Evolutionary conservation across 73 alveolate genomes (phyloP).

Genomic region (Paramecium tetraurelia): DNA sequence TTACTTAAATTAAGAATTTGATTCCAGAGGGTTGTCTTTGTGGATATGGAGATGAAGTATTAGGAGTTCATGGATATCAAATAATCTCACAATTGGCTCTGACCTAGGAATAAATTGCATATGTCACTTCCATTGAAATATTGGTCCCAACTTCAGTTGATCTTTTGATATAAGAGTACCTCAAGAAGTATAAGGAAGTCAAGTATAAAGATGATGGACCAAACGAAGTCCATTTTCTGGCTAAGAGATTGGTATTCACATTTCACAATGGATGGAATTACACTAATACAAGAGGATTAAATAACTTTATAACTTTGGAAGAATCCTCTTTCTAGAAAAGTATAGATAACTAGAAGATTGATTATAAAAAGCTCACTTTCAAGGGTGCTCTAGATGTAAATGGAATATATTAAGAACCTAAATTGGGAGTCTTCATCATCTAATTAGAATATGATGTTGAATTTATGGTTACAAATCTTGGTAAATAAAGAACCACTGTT

Average conservation of each 20-base stretch:
- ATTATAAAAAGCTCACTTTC: background rate
- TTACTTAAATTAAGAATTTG: background rate
- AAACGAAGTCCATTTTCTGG: background rate
- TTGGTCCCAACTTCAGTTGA: background rate
- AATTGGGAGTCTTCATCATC: background rate
- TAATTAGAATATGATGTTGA: constrained; percentile 46
- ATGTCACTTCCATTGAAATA: background rate
- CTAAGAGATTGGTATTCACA: constrained; percentile 20
- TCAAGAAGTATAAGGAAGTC: background rate
- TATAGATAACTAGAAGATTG: background rate
- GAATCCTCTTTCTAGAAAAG: background rate
- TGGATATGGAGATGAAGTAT: constrained; percentile 1
- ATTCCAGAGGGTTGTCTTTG: background rate
- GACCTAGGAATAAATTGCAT: background rate
- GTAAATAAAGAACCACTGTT: background rate
- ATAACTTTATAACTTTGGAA: constrained; percentile 13
- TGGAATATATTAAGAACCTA: background rate
- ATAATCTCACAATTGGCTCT: background rate
- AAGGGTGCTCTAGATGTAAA: constrained; percentile 42
- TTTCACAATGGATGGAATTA: constrained; percentile 51
- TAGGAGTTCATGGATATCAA: background rate
- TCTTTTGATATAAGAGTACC: background rate
- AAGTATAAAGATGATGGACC: constrained; percentile 6
- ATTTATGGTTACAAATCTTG: constrained; percentile 5
- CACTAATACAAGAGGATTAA: constrained; percentile 38